Base-by-base conservation (phyloP, 2,329 filamentous ascomycete species). In the Bipolaris oryzae region DNA sequence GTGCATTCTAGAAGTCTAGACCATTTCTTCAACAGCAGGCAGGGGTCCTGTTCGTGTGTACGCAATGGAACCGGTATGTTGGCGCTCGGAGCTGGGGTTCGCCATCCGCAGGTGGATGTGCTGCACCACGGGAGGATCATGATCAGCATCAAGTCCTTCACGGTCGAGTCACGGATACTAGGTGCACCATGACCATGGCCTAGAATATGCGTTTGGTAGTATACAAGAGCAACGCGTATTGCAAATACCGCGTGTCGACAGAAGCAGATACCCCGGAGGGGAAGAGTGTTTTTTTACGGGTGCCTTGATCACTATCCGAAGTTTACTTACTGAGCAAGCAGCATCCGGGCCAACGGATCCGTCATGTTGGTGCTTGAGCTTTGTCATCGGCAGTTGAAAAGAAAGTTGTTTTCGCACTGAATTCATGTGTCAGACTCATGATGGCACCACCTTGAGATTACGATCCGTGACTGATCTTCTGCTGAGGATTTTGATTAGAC, bases 81-180 rank as follows among this genome's bases (percentile, higher is more conserved):
- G 56, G 56, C 48, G 43, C 38, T 33, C 46, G 31, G 37, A 43
- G 58, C 61, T 63, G 55, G 62, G 61, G 54, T 61, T 50, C 46
- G 50, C 42, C 50, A 46, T 58, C 43, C 38, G 35, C 25, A 18
- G 43, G 58, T 61, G 61, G 57, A 53, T 38, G 45, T 62, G 47
- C 55, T 56, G 52, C 44, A 49, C 49, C 59, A 58, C 59, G 63
- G 63, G 60, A 58, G 49, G 60, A 64, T 66, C 60, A 63, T 62
- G 58, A 60, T 65, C 56, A 50, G 58, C 62, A 51, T 53, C 58
- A 53, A 23, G 37, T 41, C 53, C 54, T 43, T 59, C 42, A 53
- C 33, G 28, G 41, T 55, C 16, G 53, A 41, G 15, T 49, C 57
- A 21, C 45, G 44, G 52, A 52, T 31, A 42, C 23, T 45, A 38